Conservation (phyloP, 495 filamentous ascomycete species). For the Aspergillus leporis region DNA sequence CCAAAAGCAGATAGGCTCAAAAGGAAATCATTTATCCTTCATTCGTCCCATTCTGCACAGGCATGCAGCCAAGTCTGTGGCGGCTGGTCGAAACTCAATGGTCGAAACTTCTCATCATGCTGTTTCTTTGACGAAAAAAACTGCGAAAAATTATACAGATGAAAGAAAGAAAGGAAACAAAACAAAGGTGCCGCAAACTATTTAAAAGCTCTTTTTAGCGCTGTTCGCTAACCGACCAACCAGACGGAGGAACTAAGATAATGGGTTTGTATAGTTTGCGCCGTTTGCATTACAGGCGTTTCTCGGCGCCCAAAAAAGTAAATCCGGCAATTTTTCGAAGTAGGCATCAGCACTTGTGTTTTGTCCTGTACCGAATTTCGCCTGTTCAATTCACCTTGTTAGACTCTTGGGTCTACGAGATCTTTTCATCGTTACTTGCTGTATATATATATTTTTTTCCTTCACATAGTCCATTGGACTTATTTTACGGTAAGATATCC, state of each 20-base stretch:
- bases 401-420: neutral
- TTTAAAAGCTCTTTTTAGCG: constrained; percentile 1
- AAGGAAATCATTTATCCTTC: too few species aligned
- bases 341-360: constrained; percentile 8
- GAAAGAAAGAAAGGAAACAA: constrained; percentile 13
- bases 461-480: neutral
- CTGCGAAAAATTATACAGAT: neutral
- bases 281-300: constrained; percentile 28
- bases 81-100: too few species aligned
- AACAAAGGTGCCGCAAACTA: constrained; percentile 1
- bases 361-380: constrained; percentile 4
- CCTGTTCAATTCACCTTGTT: neutral
- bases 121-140: too few species aligned
- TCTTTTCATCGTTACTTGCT: neutral
- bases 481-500: constrained; percentile 3
- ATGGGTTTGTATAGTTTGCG: constrained; percentile 25
- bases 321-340: constrained; percentile 20
- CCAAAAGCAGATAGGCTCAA: too few species aligned
- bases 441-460: neutral
- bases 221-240: constrained; percentile 27
- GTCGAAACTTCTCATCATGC: too few species aligned
- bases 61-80: too few species aligned
- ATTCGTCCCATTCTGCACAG: too few species aligned
- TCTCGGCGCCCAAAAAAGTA: constrained; percentile 14
- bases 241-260: neutral